A percentile compares a stretch with the other conserved stretches of the same genome.
Conservation (phyloP, 345 rosid genomes). For the Psidium friedrichsthalianum region DNA sequence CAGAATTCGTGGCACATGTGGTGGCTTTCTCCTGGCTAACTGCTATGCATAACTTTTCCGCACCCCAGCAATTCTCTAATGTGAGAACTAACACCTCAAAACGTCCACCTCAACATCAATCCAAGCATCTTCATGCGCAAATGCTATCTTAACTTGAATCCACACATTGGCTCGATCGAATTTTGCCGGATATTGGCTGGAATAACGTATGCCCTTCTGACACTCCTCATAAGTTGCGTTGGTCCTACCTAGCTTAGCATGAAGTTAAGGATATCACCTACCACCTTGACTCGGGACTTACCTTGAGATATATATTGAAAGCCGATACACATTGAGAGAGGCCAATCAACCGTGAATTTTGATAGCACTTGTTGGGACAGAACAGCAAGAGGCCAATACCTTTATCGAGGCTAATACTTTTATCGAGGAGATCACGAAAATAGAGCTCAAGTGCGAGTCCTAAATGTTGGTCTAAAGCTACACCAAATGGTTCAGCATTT, state of each 20-base stretch:
- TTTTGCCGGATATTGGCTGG: not conserved
- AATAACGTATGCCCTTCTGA: not conserved
- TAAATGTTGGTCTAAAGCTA: no score
- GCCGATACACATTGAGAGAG: not conserved
- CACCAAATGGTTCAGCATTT: no score
- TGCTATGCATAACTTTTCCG: fast-evolving
- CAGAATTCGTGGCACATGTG: fast-evolving
- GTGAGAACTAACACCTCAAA: fast-evolving
- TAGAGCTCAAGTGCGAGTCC: no score
- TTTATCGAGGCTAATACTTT: no score
- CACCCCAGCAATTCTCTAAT: fast-evolving
- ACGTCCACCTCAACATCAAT: fast-evolving
- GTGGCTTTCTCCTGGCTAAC: fast-evolving
- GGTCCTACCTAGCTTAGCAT: fast-evolving
- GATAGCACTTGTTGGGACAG: not conserved
- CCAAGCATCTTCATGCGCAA: fast-evolving
- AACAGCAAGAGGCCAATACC: not conserved
- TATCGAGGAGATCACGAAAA: no score
- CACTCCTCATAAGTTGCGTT: not conserved
- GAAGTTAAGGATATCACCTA: not conserved
- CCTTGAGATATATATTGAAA: not conserved
- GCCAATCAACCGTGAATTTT: not conserved
- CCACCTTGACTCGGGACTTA: not conserved
- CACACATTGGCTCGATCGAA: fast-evolving
- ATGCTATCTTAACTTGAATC: fast-evolving